Evolutionary conservation across 2,329 filamentous ascomycete species (phyloP).

Genomic region (Bipolaris zeicola): DNA sequence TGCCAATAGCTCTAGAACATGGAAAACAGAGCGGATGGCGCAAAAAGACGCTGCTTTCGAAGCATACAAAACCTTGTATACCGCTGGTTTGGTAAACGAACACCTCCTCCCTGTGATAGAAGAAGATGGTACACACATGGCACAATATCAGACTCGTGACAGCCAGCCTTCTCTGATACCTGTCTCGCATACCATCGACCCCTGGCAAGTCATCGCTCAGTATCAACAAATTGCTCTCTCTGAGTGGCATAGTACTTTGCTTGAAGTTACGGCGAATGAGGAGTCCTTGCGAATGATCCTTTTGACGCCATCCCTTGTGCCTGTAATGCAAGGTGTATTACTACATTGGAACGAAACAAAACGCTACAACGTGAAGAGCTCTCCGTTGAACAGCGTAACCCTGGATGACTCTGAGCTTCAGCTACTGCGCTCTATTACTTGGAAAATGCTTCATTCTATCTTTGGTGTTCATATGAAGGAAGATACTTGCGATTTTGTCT

Average conservation of each 20-base stretch:
- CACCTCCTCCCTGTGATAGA: conserved; percentile 70
- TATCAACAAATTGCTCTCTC: conserved; percentile 17
- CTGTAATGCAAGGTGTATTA: conserved; percentile 22
- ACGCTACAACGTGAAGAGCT: conserved; percentile 26
- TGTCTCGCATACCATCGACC: conserved; percentile 35
- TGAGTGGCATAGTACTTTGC: conserved; percentile 27
- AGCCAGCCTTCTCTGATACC: conserved; percentile 34
- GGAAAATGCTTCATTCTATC: conserved; percentile 33
- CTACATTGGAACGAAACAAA: conserved; percentile 43
- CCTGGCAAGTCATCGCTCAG: conserved; percentile 33
- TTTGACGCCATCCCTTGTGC: conserved; percentile 28
- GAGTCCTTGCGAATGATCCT: conserved; percentile 30
- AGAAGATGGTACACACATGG: conserved; percentile 23
- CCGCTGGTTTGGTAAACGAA: conserved; percentile 75
- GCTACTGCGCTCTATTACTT: conserved; percentile 31
- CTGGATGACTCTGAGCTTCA: conserved; percentile 25
- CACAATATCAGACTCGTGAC: conserved; percentile 34
- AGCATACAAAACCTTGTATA: conserved; percentile 73
- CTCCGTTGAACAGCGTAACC: conserved; percentile 10
- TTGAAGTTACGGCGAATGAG: conserved; percentile 22
- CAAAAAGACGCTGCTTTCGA: conserved; percentile 83
- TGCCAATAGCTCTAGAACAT: conserved; percentile 59
- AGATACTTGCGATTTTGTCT: conserved; percentile 36
- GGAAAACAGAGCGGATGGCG: conserved; percentile 74
- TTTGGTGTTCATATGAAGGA: conserved; percentile 28